These are phyloP conservation scores for Diplodia sapinea DNA, from an alignment of 2,329 filamentous ascomycete genomes.

Conservation along the genomic window DNA sequence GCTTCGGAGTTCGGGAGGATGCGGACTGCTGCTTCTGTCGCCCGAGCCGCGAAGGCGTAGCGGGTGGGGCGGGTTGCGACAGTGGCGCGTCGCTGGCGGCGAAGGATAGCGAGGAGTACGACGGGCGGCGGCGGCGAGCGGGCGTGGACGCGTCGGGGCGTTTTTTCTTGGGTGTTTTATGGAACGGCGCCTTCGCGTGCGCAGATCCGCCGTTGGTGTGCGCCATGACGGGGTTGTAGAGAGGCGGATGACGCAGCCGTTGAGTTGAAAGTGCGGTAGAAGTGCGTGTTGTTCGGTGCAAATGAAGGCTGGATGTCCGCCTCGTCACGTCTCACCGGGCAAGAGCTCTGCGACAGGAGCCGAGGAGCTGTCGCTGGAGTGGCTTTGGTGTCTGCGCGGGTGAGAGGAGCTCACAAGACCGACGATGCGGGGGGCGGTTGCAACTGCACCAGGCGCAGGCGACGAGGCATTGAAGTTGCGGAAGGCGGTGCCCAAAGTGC, in stretches of 20 bases:
- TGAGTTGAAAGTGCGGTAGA: background rate
- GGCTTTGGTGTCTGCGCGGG: background rate
- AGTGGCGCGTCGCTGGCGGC: background rate
- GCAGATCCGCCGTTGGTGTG: background rate
- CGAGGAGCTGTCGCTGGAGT: background rate
- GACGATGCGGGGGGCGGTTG: background rate
- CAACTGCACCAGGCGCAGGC: background rate
- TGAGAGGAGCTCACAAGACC: background rate
- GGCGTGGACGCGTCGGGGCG: background rate
- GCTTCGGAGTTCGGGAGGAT: background rate
- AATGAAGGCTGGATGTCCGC: background rate
- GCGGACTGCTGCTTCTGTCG: background rate
- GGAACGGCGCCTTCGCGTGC: background rate
- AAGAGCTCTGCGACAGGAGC: background rate
- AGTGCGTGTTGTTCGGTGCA: background rate
- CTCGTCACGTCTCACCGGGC: background rate
- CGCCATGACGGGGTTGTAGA: background rate
- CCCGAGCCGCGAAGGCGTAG: background rate
- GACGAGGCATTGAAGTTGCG: conserved; percentile 1
- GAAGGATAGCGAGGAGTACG: conserved; percentile 13
- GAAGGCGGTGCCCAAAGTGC: background rate
- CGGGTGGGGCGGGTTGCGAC: background rate
- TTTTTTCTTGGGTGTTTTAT: background rate
- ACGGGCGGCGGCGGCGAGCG: background rate
- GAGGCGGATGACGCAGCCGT: background rate